Evolutionary conservation across 805 yeast genomes (phyloP), one percentile per base, ranked within the genome.

Genomic region (Wickerhamomyces bovis): DNA sequence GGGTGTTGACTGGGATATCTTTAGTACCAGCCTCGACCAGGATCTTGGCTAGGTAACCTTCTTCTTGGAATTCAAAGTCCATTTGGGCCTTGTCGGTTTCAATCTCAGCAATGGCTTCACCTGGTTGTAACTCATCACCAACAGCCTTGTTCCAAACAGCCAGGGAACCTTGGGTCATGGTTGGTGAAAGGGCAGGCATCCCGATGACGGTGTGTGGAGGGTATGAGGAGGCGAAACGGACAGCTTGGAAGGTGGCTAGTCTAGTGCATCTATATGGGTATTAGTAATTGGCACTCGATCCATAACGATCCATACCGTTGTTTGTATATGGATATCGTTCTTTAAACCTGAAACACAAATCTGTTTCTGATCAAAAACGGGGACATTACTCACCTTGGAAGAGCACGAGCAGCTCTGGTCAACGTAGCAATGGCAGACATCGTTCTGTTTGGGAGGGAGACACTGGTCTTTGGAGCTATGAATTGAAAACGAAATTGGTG

Each of bases 171-270:
- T 87, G 92, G 51, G 97, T 86, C 99, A 94, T 94, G 45, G 99
- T 94, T 55, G 99, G 99, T n/a, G 98, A 92, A 61, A 94, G 75
- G 10, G 99, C 99, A 42, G 99, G 99, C 99, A 94, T 94, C 66
- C 83, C 84, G 60, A 94, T 89, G 62, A 94, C 82, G 50, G 85
- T 80, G 70, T 94, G 97, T 19, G 81, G 68, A 31, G 96, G 96
- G 70, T 79, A 87, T 15, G 60, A 52, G 6, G 62, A 57, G 47
- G 52, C 50, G 55, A 58, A 58, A 46, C 64, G 58, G 33, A 51
- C 50, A 26, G 51, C 46, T 31, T 45, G 43, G 41, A 48, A 48
- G 26, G 53, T 35, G 38, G 52, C 44, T 26, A 52, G 26, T 52
- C 55, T 52, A 23, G 56, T 47, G 39, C 53, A 51, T 55, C 58